Evolutionary conservation across 2,329 filamentous ascomycete species (phyloP).

Genomic region (Colletotrichum salicis): DNA sequence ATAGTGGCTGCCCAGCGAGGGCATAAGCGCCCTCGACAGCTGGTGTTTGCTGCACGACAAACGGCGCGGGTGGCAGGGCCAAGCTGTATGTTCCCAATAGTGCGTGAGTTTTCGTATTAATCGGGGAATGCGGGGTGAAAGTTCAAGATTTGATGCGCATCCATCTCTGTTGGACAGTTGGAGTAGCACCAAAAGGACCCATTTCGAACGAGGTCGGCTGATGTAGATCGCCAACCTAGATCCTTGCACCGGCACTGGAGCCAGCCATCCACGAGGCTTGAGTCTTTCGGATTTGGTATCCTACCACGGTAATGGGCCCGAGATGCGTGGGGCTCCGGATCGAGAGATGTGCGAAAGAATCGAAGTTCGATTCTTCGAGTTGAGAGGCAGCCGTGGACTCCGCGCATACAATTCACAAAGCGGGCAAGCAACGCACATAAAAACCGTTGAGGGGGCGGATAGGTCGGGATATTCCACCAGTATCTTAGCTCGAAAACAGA

Average conservation of each 20-base stretch:
- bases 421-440: not conserved
- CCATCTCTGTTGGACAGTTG: not conserved
- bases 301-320: conserved; percentile 28
- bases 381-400: not conserved
- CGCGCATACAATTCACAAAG: not conserved
- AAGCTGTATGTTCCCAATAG: conserved; percentile 20
- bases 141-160: not conserved
- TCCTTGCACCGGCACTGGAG: conserved; percentile 27
- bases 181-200: not conserved
- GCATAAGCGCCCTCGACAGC: conserved; percentile 12
- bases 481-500: conserved; percentile 13
- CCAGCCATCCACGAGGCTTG: conserved; percentile 16
- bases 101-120: not conserved
- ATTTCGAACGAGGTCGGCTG: conserved; percentile 27
- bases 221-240: conserved; percentile 26
- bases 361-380: not conserved
- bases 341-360: conserved; percentile 7
- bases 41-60: not conserved
- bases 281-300: conserved; percentile 26
- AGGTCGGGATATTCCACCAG: conserved; percentile 27
- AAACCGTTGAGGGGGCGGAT: conserved; percentile 14
- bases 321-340: conserved; percentile 19
- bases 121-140: conserved; percentile 20
- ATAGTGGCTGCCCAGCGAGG: conserved; percentile 2
- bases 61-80: conserved; percentile 6